These are phyloP conservation scores for Globisporangium megalacanthum DNA, from an alignment of 352 stramenopile genomes.

Conservation along the genomic window DNA sequence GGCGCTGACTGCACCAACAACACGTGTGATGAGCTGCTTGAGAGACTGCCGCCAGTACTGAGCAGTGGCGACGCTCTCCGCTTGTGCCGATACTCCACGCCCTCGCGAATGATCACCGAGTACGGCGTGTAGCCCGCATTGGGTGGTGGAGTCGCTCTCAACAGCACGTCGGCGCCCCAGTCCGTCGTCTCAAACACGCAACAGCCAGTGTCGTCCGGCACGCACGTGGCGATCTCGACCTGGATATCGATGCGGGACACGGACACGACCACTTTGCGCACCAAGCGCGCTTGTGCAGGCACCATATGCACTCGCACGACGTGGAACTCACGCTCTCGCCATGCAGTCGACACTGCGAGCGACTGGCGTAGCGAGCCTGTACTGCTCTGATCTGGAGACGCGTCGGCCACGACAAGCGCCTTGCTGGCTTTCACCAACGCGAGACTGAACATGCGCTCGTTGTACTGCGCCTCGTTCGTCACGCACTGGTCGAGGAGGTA, in stretches of 20 bases:
- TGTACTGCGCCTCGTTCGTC: conserved; percentile 35
- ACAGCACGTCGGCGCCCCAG: conserved; percentile 41
- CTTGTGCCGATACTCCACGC: conserved; percentile 6
- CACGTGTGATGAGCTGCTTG: conserved; percentile 4
- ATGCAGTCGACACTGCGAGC: conserved; percentile 13
- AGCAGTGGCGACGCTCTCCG: background rate
- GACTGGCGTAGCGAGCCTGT: background rate
- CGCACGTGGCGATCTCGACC: conserved; percentile 22
- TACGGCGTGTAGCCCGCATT: conserved; percentile 25
- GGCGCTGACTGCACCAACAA: conserved; percentile 4
- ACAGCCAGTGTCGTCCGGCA: conserved; percentile 34
- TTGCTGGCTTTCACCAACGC: conserved; percentile 19
- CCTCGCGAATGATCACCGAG: conserved; percentile 25
- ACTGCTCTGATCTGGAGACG: background rate
- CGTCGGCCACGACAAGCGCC: conserved; percentile 5
- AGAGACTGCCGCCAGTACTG: background rate
- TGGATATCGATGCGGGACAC: conserved; percentile 32
- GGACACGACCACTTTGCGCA: conserved; percentile 31
- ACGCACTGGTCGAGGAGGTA: conserved; percentile 32
- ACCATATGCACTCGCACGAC: conserved; percentile 32
- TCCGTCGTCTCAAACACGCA: conserved; percentile 61
- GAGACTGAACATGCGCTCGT: conserved; percentile 20
- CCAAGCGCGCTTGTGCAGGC: conserved; percentile 23
- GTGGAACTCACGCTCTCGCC: conserved; percentile 40
- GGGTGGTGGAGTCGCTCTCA: conserved; percentile 17